A percentile compares a stretch with the other conserved stretches of the same genome.
These are phyloP conservation scores for Taphrina sp. DNA, from an alignment of 1,139 yeast species.

Conservation along the genomic window DNA sequence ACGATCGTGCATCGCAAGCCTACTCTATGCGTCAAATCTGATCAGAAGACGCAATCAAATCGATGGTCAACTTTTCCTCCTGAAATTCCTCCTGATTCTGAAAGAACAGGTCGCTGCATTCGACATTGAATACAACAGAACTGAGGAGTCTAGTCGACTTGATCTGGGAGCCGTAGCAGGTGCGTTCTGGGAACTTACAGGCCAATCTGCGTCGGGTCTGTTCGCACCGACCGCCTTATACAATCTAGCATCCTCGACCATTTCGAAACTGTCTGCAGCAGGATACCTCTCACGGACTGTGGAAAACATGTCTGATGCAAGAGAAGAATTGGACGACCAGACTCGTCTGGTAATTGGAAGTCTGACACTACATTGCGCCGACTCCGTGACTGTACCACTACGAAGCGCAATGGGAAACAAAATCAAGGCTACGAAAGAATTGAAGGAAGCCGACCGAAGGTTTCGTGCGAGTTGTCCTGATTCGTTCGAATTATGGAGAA, in stretches of 20 bases:
- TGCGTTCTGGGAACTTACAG: conserved; percentile 23
- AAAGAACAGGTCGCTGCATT: conserved; percentile 71
- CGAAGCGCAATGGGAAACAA: conserved; percentile 29
- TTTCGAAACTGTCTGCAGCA: conserved; percentile 17
- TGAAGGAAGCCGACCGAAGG: conserved; percentile 22
- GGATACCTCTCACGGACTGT: conserved; percentile 20
- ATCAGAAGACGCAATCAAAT: conserved; percentile 49
- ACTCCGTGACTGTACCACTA: conserved; percentile 20
- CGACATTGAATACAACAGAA: conserved; percentile 72
- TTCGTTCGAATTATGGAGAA: conserved; percentile 12
- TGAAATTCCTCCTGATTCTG: conserved; percentile 69
- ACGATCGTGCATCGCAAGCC: conserved; percentile 67
- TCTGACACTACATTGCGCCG: conserved; percentile 16
- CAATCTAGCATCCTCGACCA: conserved; percentile 16
- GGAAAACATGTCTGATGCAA: conserved; percentile 30
- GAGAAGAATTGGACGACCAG: conserved; percentile 27
- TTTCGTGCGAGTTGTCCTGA: conserved; percentile 29
- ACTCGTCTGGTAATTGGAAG: conserved; percentile 15
- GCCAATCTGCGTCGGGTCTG: conserved; percentile 12
- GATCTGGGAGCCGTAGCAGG: conserved; percentile 69
- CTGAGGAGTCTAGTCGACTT: conserved; percentile 58
- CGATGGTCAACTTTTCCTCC: conserved; percentile 65
- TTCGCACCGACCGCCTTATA: conserved; percentile 21
- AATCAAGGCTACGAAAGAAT: conserved; percentile 4
- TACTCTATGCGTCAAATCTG: conserved; percentile 53